phyloP scores from a whole-genome alignment of 2,329 filamentous ascomycete species.

The Colletotrichum sp. region DNA sequence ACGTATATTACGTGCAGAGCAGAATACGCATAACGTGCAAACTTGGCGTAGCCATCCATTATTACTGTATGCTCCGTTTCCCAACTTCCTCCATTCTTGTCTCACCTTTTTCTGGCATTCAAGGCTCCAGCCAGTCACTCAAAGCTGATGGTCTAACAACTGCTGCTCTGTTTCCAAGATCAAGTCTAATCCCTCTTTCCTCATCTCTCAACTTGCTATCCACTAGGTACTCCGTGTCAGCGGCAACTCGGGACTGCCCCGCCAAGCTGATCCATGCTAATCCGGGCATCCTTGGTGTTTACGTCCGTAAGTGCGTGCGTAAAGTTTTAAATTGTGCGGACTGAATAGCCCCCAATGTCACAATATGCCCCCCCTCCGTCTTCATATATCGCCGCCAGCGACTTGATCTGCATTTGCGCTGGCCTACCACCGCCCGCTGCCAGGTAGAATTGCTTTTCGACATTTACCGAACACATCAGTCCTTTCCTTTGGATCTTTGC shows the following conservation, averaged over 20 bases:
- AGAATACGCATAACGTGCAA: background rate
- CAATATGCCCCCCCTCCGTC: background rate
- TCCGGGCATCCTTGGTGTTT: background rate
- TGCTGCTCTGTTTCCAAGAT: background rate
- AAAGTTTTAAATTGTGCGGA: background rate
- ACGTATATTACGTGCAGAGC: background rate
- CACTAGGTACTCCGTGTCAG: background rate
- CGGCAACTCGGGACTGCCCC: conserved; percentile 1
- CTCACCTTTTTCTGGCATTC: background rate
- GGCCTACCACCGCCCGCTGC: background rate
- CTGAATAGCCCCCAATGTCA: conserved; percentile 1
- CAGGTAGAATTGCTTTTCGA: background rate
- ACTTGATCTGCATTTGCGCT: background rate
- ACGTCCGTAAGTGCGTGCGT: conserved; percentile 5
- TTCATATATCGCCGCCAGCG: background rate
- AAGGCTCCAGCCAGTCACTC: background rate
- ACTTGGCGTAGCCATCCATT: background rate
- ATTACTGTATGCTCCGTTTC: background rate
- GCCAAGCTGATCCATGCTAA: background rate
- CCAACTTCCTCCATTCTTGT: background rate
- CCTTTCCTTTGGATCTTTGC: background rate
- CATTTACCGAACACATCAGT: background rate
- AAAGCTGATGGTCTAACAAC: background rate
- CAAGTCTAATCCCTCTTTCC: conserved; percentile 9
- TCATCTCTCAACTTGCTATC: background rate